These are phyloP conservation scores for Rhinocladiella similis DNA, from an alignment of 2,329 filamentous ascomycete genomes.

Conservation along the genomic window DNA sequence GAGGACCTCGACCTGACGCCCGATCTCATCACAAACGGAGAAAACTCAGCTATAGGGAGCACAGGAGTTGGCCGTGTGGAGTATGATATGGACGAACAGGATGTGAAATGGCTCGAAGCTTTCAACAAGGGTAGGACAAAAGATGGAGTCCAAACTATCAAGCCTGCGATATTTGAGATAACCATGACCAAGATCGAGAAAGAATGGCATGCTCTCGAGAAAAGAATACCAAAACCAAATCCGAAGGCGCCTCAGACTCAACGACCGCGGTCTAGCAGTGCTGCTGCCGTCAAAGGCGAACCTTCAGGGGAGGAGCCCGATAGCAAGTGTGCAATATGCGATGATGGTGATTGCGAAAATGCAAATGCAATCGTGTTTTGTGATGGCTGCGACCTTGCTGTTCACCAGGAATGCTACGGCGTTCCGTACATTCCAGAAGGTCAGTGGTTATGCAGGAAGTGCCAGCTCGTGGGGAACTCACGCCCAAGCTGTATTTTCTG, in stretches of 20 bases:
- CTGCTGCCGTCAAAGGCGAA: slow-evolving; percentile 93
- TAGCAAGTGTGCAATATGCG: slow-evolving; percentile 95
- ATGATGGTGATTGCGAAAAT: slow-evolving; percentile 99
- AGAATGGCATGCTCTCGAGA: slow-evolving; percentile 95
- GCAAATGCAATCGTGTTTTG: slow-evolving; percentile 99
- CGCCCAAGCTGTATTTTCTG: slow-evolving; percentile 97
- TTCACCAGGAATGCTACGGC: slow-evolving; percentile 98
- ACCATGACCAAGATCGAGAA: slow-evolving; percentile 99
- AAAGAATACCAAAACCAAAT: slow-evolving; percentile 94
- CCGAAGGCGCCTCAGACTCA: slow-evolving; percentile 95
- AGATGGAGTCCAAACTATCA: slow-evolving; percentile 77
- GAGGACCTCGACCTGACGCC: slow-evolving; percentile 62
- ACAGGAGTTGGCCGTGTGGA: slow-evolving; percentile 77
- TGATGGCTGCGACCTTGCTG: slow-evolving; percentile 93
- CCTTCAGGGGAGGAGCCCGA: slow-evolving; percentile 88
- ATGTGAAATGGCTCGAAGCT: slow-evolving; percentile 90
- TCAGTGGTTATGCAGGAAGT: slow-evolving; percentile 97
- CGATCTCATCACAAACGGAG: slow-evolving; percentile 59
- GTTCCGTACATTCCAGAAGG: slow-evolving; percentile 98
- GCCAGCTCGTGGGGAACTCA: slow-evolving; percentile 89
- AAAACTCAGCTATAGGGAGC: slow-evolving; percentile 52
- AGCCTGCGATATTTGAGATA: slow-evolving; percentile 92
- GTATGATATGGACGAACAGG: slow-evolving; percentile 99
- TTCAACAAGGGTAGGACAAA: slow-evolving; percentile 76
- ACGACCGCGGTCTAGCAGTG: slow-evolving; percentile 86